Conservation (phyloP, 2,329 filamentous ascomycete species). For the Bisporella sp. region DNA sequence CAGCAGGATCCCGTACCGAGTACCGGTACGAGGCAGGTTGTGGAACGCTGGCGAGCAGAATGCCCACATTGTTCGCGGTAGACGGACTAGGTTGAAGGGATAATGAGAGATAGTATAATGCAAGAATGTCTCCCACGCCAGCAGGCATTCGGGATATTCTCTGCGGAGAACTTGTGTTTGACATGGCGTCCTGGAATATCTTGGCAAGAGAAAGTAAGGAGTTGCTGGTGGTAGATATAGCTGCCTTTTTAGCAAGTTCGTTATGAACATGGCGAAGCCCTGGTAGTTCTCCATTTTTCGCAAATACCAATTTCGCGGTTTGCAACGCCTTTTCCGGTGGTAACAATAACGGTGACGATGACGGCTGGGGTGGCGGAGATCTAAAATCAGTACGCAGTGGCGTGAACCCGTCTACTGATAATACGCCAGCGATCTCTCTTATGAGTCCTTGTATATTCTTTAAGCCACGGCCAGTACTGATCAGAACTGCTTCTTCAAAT, state of each 20-base stretch:
- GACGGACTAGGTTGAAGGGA: constrained; percentile 94
- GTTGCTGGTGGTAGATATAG: constrained; percentile 90
- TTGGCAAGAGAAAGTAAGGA: constrained; percentile 91
- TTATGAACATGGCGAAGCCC: constrained; percentile 69
- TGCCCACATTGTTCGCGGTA: constrained; percentile 96
- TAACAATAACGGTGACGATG: constrained; percentile 58
- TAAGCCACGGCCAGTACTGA: constrained; percentile 68
- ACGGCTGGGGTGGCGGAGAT: constrained; percentile 4
- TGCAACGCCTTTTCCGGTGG: constrained; percentile 76
- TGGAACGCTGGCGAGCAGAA: constrained; percentile 90
- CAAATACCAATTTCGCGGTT: constrained; percentile 78
- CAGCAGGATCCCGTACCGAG: constrained; percentile 23
- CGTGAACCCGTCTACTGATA: constrained; percentile 43
- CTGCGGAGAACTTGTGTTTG: constrained; percentile 42
- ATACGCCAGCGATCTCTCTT: constrained; percentile 63
- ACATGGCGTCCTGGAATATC: constrained; percentile 95
- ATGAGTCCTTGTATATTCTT: constrained; percentile 74
- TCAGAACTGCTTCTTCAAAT: constrained; percentile 91
- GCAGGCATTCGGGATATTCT: constrained; percentile 54
- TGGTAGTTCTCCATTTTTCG: constrained; percentile 66
- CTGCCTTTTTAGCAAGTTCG: constrained; percentile 66
- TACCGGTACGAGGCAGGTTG: constrained; percentile 44
- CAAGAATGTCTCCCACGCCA: constrained; percentile 85
- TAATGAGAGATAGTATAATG: constrained; percentile 90
- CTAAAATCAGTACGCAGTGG: constrained; percentile 24